phyloP scores from a whole-genome alignment of 192 early-diverging fungal species.

The Coemansia erecta region DNA sequence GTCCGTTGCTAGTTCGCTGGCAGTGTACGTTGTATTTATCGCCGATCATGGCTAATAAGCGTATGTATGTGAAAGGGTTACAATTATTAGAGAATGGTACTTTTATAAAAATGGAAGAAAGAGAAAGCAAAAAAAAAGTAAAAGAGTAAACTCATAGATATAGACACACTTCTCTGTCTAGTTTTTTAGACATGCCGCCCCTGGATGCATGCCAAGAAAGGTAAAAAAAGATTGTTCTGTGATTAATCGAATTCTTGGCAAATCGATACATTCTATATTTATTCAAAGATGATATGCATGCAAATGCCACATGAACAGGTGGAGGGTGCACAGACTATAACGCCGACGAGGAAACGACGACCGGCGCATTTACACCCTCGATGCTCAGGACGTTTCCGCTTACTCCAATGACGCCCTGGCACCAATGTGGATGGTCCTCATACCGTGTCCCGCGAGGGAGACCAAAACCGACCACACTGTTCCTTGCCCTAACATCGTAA shows the following conservation, averaged over 20 bases:
- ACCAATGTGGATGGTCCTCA: constrained; percentile 7
- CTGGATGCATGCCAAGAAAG: too few species aligned
- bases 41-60: too few species aligned
- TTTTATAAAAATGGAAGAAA: background rate
- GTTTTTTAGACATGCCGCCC: too few species aligned
- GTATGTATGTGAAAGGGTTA: background rate
- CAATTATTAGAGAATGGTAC: background rate
- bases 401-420: constrained; percentile 20
- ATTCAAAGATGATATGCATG: too few species aligned
- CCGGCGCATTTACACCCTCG: constrained; percentile 20
- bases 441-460: constrained; percentile 8
- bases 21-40: too few species aligned
- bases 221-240: too few species aligned
- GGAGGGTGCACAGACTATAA: too few species aligned
- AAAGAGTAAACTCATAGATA: background rate
- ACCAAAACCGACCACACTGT: constrained; percentile 22
- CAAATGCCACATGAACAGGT: background rate
- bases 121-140: background rate
- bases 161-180: background rate
- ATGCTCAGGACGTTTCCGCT: constrained; percentile 13
- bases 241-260: too few species aligned
- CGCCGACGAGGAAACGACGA: constrained; percentile 10
- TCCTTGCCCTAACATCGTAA: constrained; percentile 24
- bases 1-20: too few species aligned
- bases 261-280: too few species aligned